Evolutionary conservation across 495 filamentous ascomycete genomes (phyloP).

Genomic region (Parmelia sp.): DNA sequence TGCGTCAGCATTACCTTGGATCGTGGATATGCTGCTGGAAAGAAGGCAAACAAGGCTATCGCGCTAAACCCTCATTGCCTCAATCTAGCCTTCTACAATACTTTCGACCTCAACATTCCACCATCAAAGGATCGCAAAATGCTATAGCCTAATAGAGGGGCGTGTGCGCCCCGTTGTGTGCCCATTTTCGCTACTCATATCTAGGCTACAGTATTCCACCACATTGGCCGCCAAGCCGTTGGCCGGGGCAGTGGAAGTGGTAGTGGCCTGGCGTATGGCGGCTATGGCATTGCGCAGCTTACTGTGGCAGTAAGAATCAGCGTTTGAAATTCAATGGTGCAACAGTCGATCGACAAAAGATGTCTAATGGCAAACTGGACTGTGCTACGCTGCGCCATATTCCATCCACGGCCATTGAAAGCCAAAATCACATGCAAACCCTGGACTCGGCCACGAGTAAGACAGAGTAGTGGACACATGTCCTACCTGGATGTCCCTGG

Average conservation of each 20-base stretch:
- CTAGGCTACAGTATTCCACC: slow-evolving; percentile 5
- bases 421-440: background rate
- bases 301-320: background rate
- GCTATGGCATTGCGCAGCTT: slow-evolving; percentile 8
- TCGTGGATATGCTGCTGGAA: background rate
- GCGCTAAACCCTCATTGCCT: slow-evolving; percentile 13
- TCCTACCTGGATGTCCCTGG: background rate
- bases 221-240: slow-evolving; percentile 9
- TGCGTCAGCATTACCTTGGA: background rate
- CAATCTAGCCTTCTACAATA: background rate
- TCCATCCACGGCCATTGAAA: background rate
- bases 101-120: background rate
- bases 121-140: background rate
- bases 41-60: slow-evolving; percentile 20
- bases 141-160: background rate
- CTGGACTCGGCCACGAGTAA: background rate
- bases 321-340: background rate
- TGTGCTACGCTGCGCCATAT: slow-evolving; percentile 5
- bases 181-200: background rate
- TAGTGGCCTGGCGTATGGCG: slow-evolving; percentile 2
- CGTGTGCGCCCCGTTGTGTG: slow-evolving; percentile 10
- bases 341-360: background rate
- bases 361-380: background rate
- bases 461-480: background rate
- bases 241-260: slow-evolving; percentile 12